Conservation (phyloP, 768 basidiomycete genomes). For the Clavulina sp. region DNA sequence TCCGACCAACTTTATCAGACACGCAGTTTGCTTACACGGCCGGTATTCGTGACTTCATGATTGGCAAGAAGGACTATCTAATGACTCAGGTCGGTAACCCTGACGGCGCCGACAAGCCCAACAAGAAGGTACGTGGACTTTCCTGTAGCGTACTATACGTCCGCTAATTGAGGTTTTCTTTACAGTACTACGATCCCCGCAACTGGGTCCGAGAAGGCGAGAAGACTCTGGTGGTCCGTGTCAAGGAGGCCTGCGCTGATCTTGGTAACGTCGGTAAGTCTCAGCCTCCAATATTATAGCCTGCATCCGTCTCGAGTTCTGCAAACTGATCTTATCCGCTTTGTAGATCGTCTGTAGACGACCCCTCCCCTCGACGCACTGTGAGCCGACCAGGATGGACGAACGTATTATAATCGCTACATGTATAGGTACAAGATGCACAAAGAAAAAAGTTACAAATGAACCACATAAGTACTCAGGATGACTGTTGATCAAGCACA, state of each 20-base stretch:
- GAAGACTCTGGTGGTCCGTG: conserved; percentile 73
- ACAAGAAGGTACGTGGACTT: conserved; percentile 73
- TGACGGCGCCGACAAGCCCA: conserved; percentile 90
- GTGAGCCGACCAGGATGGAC: too few species aligned
- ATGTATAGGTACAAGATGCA: background rate
- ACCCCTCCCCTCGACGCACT: too few species aligned
- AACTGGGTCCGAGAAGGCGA: conserved; percentile 98
- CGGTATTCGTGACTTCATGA: conserved; percentile 80
- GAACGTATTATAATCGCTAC: too few species aligned
- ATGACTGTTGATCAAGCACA: too few species aligned
- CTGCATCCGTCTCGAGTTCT: too few species aligned
- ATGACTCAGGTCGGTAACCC: conserved; percentile 90
- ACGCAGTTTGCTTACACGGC: conserved; percentile 81
- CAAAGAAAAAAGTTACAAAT: too few species aligned
- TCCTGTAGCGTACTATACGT: conserved; percentile 3
- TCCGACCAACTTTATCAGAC: conserved; percentile 26
- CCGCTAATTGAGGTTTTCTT: background rate
- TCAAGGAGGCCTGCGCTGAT: conserved; percentile 87
- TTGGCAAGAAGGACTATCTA: conserved; percentile 76
- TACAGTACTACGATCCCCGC: conserved; percentile 81
- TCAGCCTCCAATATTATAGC: background rate
- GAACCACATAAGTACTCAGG: too few species aligned
- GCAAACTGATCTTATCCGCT: background rate
- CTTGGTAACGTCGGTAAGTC: conserved; percentile 50
- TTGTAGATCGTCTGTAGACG: background rate